Evolutionary conservation across 345 rosid genomes (phyloP).

Genomic region (Citrus hindsii): DNA sequence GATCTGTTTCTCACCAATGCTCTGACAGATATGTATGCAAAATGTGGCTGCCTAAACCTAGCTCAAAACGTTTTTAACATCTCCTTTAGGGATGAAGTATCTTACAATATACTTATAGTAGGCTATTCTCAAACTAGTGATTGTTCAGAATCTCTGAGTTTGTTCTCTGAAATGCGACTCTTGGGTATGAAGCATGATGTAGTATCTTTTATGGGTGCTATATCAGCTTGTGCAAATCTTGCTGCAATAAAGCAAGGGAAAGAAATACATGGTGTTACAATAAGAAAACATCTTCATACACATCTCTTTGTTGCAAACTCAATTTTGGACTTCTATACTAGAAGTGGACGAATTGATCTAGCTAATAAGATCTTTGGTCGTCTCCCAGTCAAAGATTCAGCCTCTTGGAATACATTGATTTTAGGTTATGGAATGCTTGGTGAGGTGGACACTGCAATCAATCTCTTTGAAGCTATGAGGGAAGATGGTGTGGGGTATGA

Average conservation of each 20-base stretch:
- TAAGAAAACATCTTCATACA: conserved; percentile 26
- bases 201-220: conserved; percentile 51
- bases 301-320: conserved; percentile 52
- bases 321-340: conserved; percentile 44
- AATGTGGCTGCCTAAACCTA: conserved; percentile 35
- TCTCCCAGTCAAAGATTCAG: conserved; percentile 31
- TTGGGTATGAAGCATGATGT: conserved; percentile 48
- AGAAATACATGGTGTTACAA: conserved; percentile 43
- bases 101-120: conserved; percentile 52
- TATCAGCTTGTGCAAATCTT: conserved; percentile 56
- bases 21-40: conserved; percentile 46
- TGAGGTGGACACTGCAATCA: conserved; percentile 28
- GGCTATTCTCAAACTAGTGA: conserved; percentile 49
- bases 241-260: conserved; percentile 44
- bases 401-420: conserved; percentile 54
- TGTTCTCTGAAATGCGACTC: conserved; percentile 51
- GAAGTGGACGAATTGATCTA: conserved; percentile 43
- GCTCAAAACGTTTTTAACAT: conserved; percentile 38
- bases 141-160: conserved; percentile 40
- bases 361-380: conserved; percentile 35
- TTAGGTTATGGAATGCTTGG: conserved; percentile 50
- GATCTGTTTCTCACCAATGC: conserved; percentile 45
- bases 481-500: conserved; percentile 31
- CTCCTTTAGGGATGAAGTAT: conserved; percentile 45
- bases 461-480: conserved; percentile 43